Base-by-base conservation (phyloP, 2,329 filamentous ascomycete genomes). In the Penicillium paneum region DNA sequence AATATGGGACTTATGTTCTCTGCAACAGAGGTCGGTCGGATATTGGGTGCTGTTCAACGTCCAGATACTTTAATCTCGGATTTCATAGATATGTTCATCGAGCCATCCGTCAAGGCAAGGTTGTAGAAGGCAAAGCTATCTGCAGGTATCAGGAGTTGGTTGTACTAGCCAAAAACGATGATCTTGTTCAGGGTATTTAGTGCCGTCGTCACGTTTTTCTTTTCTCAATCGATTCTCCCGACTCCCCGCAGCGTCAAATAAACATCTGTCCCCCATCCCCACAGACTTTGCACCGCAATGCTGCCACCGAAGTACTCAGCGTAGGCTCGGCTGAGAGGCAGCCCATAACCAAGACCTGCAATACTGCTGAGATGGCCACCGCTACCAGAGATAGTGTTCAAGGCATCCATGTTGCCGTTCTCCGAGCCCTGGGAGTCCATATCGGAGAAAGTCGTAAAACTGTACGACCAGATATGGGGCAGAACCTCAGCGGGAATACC, bases 251-350 rank as follows among this genome's bases (percentile, higher is more conserved):
- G 64, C 47, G 81, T 85, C 51, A 87, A 69, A 71, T 87, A 87
- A 1, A 86, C 83, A 74, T 87, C 84, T 3, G 84, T 86, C 0
- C 86, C 94, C 94, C 94, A 99, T 4, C 94, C 93, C 78, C 91
- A 94, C 43, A 97, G 75, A 70, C 91, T 97, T 79, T 99, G 93
- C n/a, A 99, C 87, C 5, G 87, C 87, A 55, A 99, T 94, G 3
- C 92, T 92, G 0, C 94, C 94, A 2, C 94, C 94, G 78, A 99
- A 99, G 67, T 97, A 99, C 77, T 99, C 93, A 0, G 94, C 94
- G 69, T 99, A 99, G 0, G 94, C 93, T 58, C 94, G 82, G 49
- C 91, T 91, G 21, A 99, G 75, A 1, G 94, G 94, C 59, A 99
- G 71, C 0, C 94, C 94, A 70, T 99, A 99, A 1, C 94, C 94